phyloP scores from a whole-genome alignment of 1,139 yeast species.

The Blastobotrys malaysiensis region DNA sequence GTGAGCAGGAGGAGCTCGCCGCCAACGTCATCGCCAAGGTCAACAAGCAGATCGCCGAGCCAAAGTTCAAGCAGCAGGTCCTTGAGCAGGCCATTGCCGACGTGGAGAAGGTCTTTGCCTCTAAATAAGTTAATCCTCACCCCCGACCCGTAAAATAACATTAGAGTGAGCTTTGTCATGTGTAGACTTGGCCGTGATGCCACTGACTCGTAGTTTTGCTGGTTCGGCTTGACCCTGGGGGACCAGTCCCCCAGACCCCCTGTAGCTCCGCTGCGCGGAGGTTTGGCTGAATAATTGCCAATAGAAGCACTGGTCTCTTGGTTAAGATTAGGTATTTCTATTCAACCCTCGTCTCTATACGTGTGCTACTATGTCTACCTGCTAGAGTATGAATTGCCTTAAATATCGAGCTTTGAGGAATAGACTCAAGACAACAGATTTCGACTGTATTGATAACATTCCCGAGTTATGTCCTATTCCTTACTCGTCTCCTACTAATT shows the following conservation, averaged over 20 bases:
- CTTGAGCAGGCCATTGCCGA: constrained; percentile 89
- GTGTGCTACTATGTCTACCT: too few relatives aligned
- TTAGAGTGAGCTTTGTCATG: not conserved
- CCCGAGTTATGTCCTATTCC: too few relatives aligned
- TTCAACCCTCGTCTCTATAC: too few relatives aligned
- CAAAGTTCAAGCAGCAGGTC: constrained; percentile 91
- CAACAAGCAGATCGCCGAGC: constrained; percentile 73
- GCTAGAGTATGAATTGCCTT: too few relatives aligned
- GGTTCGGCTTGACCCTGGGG: not conserved
- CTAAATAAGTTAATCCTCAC: constrained; percentile 2
- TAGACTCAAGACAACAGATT: too few relatives aligned
- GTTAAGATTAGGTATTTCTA: too few relatives aligned
- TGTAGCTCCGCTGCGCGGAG: too few relatives aligned
- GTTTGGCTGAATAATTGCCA: too few relatives aligned
- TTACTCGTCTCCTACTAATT: too few relatives aligned
- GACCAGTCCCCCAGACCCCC: not conserved
- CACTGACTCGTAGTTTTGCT: not conserved
- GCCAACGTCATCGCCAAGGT: constrained; percentile 83
- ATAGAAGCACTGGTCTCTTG: too few relatives aligned
- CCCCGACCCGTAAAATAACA: not conserved
- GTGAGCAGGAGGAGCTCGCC: constrained; percentile 90
- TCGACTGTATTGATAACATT: too few relatives aligned
- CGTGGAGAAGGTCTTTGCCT: constrained; percentile 72
- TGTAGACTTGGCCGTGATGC: not conserved
- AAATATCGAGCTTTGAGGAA: too few relatives aligned